Evolutionary conservation across 2,329 filamentous ascomycete species (phyloP), one percentile per base, ranked within the genome.

Genomic region (Cadophora malorum): DNA sequence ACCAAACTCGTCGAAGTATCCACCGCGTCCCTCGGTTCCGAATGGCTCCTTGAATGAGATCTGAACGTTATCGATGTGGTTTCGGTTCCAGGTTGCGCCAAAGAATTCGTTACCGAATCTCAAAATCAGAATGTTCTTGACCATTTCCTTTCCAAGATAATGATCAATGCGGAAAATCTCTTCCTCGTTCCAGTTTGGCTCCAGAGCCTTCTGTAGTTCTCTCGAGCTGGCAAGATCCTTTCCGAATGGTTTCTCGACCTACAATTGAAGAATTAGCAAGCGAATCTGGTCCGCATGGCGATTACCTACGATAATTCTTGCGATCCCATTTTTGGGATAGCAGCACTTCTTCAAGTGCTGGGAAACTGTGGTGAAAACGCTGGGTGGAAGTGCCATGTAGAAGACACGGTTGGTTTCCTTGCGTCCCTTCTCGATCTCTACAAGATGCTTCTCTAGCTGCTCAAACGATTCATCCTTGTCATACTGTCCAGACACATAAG

Each of bases 31-130:
- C 81, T 99, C 96, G 25, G 96, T 99, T 75, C 96, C 96, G 78
- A 99, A 99, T 8, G 96, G 96, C 84, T 99, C 96, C 85, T 99
- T 99, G 87, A 99, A 99, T 59, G 96, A 93, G 79, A 99, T 98
- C 84, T 98, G 96, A 61, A 99, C 91, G 77, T 97, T 99, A 84
- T 98, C 96, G 83, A 99, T 99, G 86, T 98, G 95, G 81, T 97
- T 94, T 75, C 96, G 90, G 86, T 98, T 99, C 96, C 96, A 99
- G 68, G 95, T 99, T 53, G 96, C 95, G 73, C 94, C 94, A 76
- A 99, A 92, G 87, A 99, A 99, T 74, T 97, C 94, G 85, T 99
- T 99, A 76, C 96, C 96, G 79, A 99, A 99, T 79, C 96, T 89
- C 74, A 99, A 88, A 75, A 99, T 97, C 74, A 99, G 87, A 75